Base-by-base conservation (phyloP, 495 filamentous ascomycete genomes). In the Penicillium argentinense region DNA sequence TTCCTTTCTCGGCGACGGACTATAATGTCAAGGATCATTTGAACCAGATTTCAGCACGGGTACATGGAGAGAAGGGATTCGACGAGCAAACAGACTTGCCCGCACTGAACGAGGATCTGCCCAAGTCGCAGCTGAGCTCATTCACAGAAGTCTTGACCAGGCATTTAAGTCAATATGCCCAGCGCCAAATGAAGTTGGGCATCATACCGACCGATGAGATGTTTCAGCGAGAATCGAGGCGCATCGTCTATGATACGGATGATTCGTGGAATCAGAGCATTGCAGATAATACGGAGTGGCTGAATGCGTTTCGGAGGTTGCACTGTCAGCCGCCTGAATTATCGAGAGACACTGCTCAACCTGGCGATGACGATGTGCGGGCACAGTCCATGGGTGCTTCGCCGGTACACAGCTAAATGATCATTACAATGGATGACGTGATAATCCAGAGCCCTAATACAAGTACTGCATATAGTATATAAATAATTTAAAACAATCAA, bases 201-300 rank as follows among this genome's bases (percentile, higher is more conserved):
- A 51, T 69, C 25, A 67, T 75, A 40, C 79, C 78, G 14, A 71
- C 71, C 7, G 79, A 85, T 53, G 66, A 64, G 4, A 75, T 80
- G 37, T 57, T 85, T 16, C 80, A 83, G 56, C 66, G 56, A 12
- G 68, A 80, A 45, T 78, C 78, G 1, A 73, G 81, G 32, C 60
- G 80, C 4, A 73, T 82, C 49, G 73, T 84, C 22, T 84, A 80
- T 59, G 76, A 79, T 28, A 73, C 62, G 22, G 78, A 83, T 33
- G 81, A 84, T 49, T 68, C 71, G 12, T 85, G 80, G 80, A 84
- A 83, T 42, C 81, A 83, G 53, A 83, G 80, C 0, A 74, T 74
- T 6, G 74, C 79, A 2, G 82, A 85, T 49, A 77, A 85, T 51
- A 62, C 62, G 0, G 59, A 67, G 6, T 81, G 79, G 75, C 60